Conservation (phyloP, 345 rosid genomes). For the Corymbia maculata region DNA sequence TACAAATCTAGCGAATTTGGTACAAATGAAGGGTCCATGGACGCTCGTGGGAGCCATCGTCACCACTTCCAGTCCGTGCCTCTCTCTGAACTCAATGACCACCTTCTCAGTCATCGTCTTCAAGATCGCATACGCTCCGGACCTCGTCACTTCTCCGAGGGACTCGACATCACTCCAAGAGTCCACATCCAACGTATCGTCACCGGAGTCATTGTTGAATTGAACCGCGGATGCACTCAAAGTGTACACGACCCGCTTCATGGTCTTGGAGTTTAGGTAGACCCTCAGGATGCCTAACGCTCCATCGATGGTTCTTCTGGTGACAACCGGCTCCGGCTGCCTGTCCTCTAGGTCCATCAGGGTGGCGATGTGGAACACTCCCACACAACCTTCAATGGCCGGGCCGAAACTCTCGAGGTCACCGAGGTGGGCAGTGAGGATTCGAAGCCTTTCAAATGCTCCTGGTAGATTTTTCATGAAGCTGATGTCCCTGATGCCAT, state of each 20-base stretch:
- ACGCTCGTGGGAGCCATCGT: conserved; percentile 11
- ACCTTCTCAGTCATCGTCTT: conserved; percentile 20
- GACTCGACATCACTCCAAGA: conserved; percentile 16
- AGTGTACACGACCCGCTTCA: conserved; percentile 56
- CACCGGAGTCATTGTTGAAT: background rate
- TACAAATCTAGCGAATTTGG: conserved; percentile 7
- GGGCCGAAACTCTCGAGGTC: conserved; percentile 10
- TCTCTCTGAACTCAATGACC: conserved; percentile 15
- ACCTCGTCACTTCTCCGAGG: background rate
- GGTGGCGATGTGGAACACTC: conserved; percentile 17
- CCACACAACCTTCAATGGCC: conserved; percentile 14
- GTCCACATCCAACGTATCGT: conserved; percentile 16
- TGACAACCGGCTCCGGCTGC: conserved; percentile 36
- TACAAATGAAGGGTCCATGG: conserved; percentile 30
- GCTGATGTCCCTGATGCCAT: conserved; percentile 31
- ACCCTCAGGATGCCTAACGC: conserved; percentile 37
- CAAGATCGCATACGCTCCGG: background rate
- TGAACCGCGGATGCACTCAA: conserved; percentile 19
- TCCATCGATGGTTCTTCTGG: conserved; percentile 36
- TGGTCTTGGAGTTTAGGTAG: conserved; percentile 38
- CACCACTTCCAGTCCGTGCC: conserved; percentile 23
- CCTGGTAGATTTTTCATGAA: conserved; percentile 44
- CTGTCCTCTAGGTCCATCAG: conserved; percentile 3
- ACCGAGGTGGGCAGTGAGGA: conserved; percentile 7
- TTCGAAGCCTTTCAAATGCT: conserved; percentile 41